Conservation (phyloP, 2,329 filamentous ascomycete species). For the Trichophyton benhamiae region DNA sequence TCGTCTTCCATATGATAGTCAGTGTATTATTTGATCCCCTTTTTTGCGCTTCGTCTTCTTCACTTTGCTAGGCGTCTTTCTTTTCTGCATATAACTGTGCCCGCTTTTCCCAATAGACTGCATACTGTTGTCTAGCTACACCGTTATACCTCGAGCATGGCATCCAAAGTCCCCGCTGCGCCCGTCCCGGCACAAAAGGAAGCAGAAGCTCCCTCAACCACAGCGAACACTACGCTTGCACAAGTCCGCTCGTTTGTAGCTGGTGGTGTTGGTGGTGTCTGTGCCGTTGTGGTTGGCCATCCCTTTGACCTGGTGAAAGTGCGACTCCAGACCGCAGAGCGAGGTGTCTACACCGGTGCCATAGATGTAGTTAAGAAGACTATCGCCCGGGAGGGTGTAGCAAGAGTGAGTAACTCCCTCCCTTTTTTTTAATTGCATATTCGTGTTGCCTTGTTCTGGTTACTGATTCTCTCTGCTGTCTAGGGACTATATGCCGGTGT, state of each 20-base stretch:
- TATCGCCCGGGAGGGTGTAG: conserved; percentile 71
- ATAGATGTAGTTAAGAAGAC: conserved; percentile 86
- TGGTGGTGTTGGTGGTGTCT: conserved; percentile 85
- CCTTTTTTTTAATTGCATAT: not conserved
- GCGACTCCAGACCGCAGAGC: conserved; percentile 87
- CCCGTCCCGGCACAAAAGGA: conserved; percentile 21
- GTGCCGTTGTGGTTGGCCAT: conserved; percentile 86
- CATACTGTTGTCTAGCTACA: not conserved
- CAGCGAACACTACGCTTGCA: conserved; percentile 41
- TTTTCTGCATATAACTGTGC: not conserved
- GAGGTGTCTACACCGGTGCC: conserved; percentile 78
- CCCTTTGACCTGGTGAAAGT: conserved; percentile 98
- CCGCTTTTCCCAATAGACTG: not conserved
- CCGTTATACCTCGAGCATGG: not conserved
- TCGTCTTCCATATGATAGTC: not conserved
- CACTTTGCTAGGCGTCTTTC: conserved; percentile 3
- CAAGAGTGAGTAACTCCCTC: conserved; percentile 32
- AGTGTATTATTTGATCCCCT: conserved; percentile 3
- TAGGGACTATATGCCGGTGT: conserved; percentile 93
- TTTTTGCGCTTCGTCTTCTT: not conserved
- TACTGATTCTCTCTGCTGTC: conserved; percentile 13
- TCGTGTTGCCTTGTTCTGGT: not conserved
- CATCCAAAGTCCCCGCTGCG: conserved; percentile 9
- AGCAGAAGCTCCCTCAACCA: conserved; percentile 16
- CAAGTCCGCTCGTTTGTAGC: conserved; percentile 71